Conservation (phyloP, 768 basidiomycete species). For the Calocera cornea region DNA sequence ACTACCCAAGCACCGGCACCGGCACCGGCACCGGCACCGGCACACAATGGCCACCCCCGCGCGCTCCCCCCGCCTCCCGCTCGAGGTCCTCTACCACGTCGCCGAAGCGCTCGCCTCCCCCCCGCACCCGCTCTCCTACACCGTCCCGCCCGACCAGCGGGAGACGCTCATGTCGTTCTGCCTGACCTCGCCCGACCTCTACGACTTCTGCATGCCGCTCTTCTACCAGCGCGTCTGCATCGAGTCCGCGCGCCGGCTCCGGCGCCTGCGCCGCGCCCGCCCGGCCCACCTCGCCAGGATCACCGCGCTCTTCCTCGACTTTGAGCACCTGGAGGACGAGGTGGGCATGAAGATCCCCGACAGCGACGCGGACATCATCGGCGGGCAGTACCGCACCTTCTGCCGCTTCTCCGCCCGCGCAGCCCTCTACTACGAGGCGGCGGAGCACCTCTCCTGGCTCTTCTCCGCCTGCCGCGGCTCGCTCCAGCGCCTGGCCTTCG, state of each 20-base stretch:
- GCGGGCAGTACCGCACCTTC: not conserved
- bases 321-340: constrained; percentile 1
- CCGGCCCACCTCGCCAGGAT: not conserved
- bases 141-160: not conserved
- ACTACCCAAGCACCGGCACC: too few species aligned
- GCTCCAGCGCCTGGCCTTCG: not conserved
- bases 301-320: not conserved
- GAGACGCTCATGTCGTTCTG: not conserved
- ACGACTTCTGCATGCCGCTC: not conserved
- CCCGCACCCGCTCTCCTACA: not conserved
- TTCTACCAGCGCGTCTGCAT: not conserved
- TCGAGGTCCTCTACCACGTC: constrained; percentile 1
- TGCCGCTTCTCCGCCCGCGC: not conserved
- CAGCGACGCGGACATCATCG: not conserved
- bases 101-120: not conserved
- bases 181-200: not conserved
- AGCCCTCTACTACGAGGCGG: not conserved
- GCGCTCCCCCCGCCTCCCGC: not conserved
- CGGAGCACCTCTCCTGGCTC: not conserved
- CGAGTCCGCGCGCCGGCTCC: not conserved
- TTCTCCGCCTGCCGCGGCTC: not conserved
- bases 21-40: not conserved
- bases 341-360: not conserved
- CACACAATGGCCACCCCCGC: not conserved
- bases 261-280: not conserved